phyloP scores from a whole-genome alignment of 768 basidiomycete species.

The Tulasnella sp. region DNA sequence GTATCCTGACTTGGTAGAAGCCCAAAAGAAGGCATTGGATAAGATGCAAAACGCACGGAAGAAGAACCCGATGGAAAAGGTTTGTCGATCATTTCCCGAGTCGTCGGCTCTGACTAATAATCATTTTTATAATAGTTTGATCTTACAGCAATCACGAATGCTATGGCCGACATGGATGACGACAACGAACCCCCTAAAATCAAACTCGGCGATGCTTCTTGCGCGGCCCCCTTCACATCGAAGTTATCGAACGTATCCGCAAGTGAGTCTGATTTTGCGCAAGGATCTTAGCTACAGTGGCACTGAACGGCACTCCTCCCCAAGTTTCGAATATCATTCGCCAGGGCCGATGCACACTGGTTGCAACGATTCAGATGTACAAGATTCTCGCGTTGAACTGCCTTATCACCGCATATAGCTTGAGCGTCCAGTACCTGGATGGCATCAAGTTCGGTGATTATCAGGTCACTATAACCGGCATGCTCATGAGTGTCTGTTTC shows the following conservation, averaged over 20 bases:
- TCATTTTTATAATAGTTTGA: constrained; percentile 51
- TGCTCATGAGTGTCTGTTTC: constrained; percentile 98
- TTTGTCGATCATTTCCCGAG: constrained; percentile 28
- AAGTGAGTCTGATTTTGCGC: constrained; percentile 48
- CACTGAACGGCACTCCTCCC: not conserved
- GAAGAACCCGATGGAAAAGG: constrained; percentile 87
- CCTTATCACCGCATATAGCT: constrained; percentile 95
- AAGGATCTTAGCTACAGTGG: not conserved
- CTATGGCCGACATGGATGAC: constrained; percentile 89
- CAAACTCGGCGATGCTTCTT: constrained; percentile 98
- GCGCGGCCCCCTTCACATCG: constrained; percentile 97
- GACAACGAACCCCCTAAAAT: constrained; percentile 88
- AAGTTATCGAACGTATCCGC: constrained; percentile 96
- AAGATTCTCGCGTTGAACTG: constrained; percentile 97
- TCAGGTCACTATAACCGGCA: constrained; percentile 92
- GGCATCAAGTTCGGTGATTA: constrained; percentile 99
- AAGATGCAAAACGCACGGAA: constrained; percentile 57
- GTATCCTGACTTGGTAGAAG: constrained; percentile 84
- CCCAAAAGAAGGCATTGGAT: constrained; percentile 73
- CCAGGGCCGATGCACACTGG: constrained; percentile 96
- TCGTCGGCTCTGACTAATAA: not conserved
- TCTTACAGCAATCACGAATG: constrained; percentile 66
- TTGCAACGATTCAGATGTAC: constrained; percentile 99
- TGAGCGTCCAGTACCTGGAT: constrained; percentile 95
- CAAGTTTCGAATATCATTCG: constrained; percentile 94